Evolutionary conservation across 495 filamentous ascomycete genomes (phyloP), one percentile per base, ranked within the genome.

Genomic region (Aspergillus indologenus): DNA sequence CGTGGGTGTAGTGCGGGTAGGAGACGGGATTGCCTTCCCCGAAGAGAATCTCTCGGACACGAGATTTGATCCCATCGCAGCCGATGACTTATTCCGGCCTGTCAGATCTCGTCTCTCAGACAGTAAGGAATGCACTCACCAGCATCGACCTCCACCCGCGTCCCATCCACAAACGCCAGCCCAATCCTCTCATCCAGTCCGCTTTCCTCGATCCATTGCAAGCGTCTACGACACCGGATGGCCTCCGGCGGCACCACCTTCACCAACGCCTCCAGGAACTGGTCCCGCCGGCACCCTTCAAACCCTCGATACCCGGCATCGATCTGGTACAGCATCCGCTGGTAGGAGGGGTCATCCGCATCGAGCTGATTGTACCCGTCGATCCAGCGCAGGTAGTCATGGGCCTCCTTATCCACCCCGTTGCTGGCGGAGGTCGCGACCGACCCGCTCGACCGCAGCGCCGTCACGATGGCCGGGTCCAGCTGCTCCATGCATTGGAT

Each of bases 231-330:
- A 50, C 74, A 73, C 21, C 68, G 59, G 23, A 68, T 62, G 54
- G 64, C 61, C 17, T 70, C 80, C 5, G 68, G 61, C 5, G 85
- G 84, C 18, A 87, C 56, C 31, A 85, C 43, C 24, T 73, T 73
- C 1, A 85, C 79, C 43, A 90, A 63, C 53, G 81, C 81, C 54
- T 84, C 80, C 19, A 87, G 65, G 57, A 85, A 86, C 47, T 80
- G 73, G 2, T 84, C 83, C 1, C 86, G 71, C 51, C 85, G 81
- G 26, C 72, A 31, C 24, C 67, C 65, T n/a, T 63, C 70, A 54
- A 73, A 67, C 0, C 71, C 68, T 2, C 61, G 66, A 7, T 70
- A 65, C 6, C 62, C 31, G 0, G 68, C 68, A 40, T 70, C 65
- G 0, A 74, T 45, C 53, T 71, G 51, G 62, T 70, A 67, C 17